Evolutionary conservation across 352 stramenopile species (phyloP), one percentile per base, ranked within the genome.

Genomic region (Porosira glacialis): DNA sequence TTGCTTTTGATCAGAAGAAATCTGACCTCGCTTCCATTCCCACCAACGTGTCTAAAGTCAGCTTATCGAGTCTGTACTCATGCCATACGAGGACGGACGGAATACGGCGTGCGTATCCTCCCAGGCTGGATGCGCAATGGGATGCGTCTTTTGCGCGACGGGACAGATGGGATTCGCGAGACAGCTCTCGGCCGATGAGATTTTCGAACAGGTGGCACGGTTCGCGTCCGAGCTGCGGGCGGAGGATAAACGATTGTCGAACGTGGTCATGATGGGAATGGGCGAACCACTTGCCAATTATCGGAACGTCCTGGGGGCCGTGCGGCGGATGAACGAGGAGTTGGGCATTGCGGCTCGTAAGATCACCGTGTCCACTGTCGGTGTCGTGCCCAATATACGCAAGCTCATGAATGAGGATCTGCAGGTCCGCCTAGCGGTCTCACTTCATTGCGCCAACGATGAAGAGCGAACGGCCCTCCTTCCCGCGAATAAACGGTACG

Each of bases 241-340:
- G 15, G 75, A 68, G 17, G 43, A 58, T 4, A 59, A 76, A 63
- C 19, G 90, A 21, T 43, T 95, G 7, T 87, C 68, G 0, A 95
- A 95, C 77, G 80, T 95, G 52, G 91, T 95, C 1, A 91, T 94
- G 60, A 95, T 95, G 91, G 91, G 89, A 0, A 94, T 93, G 88
- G 88, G 89, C 7, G 81, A 90, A 30, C 86, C 83, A 21, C 52
- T 91, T 17, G 78, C 78, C 1, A 95, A 95, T 74, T 94, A 93
- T 74, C 64, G 83, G 7, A 93, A 93, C 78, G 91, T 95, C 0
- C 78, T 93, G 30, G 70, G 55, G 24, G 87, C 89, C 0, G 81
- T 94, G 38, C 60, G 82, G 43, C 58, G 88, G 13, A 93, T 95
- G 68, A 89, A 93, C 70, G 36, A 58, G 8, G 87, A 94, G 43